A percentile compares a stretch with the other conserved stretches of the same genome.
These are phyloP conservation scores for Tuctoria greenei DNA, from an alignment of 176 grass and related monocot species.

Conservation along the genomic window DNA sequence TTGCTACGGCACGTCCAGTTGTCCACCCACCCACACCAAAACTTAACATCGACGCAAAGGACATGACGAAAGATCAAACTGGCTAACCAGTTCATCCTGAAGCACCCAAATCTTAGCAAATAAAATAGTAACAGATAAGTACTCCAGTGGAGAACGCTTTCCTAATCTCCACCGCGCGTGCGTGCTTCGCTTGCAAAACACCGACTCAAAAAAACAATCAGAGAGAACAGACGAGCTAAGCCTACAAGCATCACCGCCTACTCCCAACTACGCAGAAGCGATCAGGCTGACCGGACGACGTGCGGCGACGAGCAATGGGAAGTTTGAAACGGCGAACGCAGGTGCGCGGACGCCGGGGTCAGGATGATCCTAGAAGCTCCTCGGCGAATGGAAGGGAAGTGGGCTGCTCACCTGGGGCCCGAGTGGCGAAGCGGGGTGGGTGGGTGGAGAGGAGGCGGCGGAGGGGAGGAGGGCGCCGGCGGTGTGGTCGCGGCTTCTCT, in stretches of 20 bases:
- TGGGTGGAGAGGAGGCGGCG: not conserved
- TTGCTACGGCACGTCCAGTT: not conserved
- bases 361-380: not conserved
- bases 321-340: not conserved
- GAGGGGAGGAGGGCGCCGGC: not conserved
- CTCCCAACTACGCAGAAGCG: not conserved
- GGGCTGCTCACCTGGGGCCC: slow-evolving; percentile 19
- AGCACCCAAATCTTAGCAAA: not conserved
- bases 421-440: not conserved
- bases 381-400: not conserved
- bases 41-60: not conserved
- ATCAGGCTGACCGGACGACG: not conserved
- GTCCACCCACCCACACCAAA: not conserved
- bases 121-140: not conserved
- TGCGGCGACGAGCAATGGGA: not conserved
- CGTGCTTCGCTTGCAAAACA: not conserved
- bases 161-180: not conserved
- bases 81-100: not conserved
- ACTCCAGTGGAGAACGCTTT: not conserved
- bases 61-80: not conserved
- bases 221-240: not conserved
- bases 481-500: slow-evolving; percentile 12
- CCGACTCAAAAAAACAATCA: not conserved
- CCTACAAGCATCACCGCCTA: not conserved
- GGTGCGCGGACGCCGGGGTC: not conserved